Evolutionary conservation across 306 rosid genomes (phyloP).

Genomic region (Vigna hirtella): DNA sequence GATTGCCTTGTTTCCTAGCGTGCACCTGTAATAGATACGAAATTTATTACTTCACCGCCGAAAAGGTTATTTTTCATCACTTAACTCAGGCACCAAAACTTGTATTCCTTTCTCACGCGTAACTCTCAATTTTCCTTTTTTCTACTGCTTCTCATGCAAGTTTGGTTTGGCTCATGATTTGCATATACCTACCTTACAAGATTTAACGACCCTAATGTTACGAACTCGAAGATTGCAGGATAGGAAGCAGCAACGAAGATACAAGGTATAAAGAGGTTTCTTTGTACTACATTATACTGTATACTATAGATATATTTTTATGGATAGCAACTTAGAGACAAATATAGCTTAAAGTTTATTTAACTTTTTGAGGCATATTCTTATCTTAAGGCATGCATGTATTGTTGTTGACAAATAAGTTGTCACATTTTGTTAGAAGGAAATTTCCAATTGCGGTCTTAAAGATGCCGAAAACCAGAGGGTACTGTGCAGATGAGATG

Average conservation of each 20-base stretch:
- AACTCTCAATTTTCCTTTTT: constrained; percentile 19
- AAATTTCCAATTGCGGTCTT: constrained; percentile 27
- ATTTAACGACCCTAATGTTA: constrained; percentile 8
- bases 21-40: constrained; percentile 37
- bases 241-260: constrained; percentile 41
- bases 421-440: constrained; percentile 13
- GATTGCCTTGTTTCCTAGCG: constrained; percentile 47
- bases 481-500: background rate
- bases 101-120: constrained; percentile 12
- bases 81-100: constrained; percentile 29
- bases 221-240: constrained; percentile 8
- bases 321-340: constrained; percentile 37
- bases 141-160: background rate
- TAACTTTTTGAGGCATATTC: constrained; percentile 38
- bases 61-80: constrained; percentile 31
- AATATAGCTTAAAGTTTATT: constrained; percentile 31
- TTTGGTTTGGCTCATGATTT: constrained; percentile 22
- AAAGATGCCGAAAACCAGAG: constrained; percentile 41
- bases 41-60: constrained; percentile 42
- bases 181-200: constrained; percentile 29
- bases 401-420: constrained; percentile 32
- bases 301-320: background rate
- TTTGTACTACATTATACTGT: constrained; percentile 8
- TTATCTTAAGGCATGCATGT: constrained; percentile 42
- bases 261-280: constrained; percentile 38